Percentiles rank a stretch among this genome's conserved stretches.
These are phyloP conservation scores for Curvularia sp. DNA, from an alignment of 2,329 filamentous ascomycete species.

Conservation along the genomic window DNA sequence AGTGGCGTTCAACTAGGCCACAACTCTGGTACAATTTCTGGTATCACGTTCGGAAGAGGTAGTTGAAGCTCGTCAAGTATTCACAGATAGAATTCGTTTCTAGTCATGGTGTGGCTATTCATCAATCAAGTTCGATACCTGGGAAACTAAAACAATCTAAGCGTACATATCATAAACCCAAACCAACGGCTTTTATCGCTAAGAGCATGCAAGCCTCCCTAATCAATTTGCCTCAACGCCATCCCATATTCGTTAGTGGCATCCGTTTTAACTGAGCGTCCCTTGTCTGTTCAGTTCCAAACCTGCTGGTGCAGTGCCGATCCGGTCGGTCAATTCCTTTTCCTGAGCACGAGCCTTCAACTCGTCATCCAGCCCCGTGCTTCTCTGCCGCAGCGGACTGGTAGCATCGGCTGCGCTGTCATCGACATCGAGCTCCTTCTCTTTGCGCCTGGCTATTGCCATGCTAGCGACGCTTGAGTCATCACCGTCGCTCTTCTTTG, in stretches of 20 bases:
- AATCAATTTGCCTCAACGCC: not conserved
- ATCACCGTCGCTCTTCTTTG: conserved; percentile 33
- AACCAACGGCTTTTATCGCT: not conserved
- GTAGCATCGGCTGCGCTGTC: conserved; percentile 52
- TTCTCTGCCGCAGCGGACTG: conserved; percentile 43
- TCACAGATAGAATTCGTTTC: not conserved
- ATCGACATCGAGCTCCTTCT: conserved; percentile 51
- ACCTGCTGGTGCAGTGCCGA: conserved; percentile 42
- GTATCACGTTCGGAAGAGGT: not conserved
- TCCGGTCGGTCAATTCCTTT: conserved; percentile 23
- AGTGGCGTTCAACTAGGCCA: not conserved
- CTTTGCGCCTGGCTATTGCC: conserved; percentile 31
- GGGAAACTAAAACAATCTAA: not conserved
- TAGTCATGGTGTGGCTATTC: not conserved
- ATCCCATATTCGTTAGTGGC: not conserved
- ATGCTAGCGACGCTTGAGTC: conserved; percentile 36
- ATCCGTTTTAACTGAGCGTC: conserved; percentile 23
- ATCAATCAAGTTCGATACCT: not conserved
- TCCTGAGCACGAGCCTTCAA: conserved; percentile 29
- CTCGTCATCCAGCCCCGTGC: conserved; percentile 37
- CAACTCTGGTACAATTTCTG: not conserved
- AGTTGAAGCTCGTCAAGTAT: not conserved
- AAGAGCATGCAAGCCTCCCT: not conserved
- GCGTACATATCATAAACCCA: not conserved
- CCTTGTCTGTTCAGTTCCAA: conserved; percentile 38